phyloP scores from a whole-genome alignment of 139 green algal species.

The Chlamydomonas incerta region DNA sequence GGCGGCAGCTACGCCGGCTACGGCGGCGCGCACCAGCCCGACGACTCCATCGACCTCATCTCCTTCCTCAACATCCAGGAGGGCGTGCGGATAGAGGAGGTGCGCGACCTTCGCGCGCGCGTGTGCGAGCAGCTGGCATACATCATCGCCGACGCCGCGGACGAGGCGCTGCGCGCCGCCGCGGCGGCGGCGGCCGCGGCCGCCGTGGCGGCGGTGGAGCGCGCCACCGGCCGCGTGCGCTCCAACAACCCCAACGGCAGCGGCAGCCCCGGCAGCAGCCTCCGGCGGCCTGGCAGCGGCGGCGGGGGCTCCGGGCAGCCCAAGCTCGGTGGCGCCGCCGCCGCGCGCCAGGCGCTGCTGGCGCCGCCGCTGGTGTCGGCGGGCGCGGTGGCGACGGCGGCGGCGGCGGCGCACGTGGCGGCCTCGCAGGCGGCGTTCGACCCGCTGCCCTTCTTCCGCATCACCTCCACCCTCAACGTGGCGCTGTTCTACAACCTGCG shows the following conservation, averaged over 20 bases:
- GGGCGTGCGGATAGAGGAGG: conserved; percentile 36
- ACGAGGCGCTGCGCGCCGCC: conserved; percentile 33
- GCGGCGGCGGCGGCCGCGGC: conserved; percentile 7
- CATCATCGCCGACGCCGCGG: conserved; percentile 50
- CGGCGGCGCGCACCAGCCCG: neutral
- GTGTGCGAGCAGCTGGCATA: conserved; percentile 44
- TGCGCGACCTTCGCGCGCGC: conserved; percentile 36
- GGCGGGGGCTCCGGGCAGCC: no score
- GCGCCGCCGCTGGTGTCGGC: neutral
- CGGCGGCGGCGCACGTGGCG: neutral
- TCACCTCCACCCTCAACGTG: conserved; percentile 44
- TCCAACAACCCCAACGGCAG: neutral
- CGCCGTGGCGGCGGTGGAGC: conserved; percentile 28
- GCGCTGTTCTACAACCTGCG: conserved; percentile 39
- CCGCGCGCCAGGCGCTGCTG: no score
- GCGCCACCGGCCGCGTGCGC: conserved; percentile 7
- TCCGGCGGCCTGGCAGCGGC: no score
- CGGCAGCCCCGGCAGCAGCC: neutral
- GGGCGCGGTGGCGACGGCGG: neutral
- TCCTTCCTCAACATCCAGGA: conserved; percentile 49
- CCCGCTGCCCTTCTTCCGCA: conserved; percentile 38
- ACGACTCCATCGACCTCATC: conserved; percentile 27
- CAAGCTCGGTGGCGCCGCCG: no score
- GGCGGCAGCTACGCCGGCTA: neutral
- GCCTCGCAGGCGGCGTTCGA: conserved; percentile 14